A percentile compares a stretch with the other conserved stretches of the same genome.
Evolutionary conservation across 2,329 filamentous ascomycete genomes (phyloP).

Genomic region (Phyllosticta capitalensis): DNA sequence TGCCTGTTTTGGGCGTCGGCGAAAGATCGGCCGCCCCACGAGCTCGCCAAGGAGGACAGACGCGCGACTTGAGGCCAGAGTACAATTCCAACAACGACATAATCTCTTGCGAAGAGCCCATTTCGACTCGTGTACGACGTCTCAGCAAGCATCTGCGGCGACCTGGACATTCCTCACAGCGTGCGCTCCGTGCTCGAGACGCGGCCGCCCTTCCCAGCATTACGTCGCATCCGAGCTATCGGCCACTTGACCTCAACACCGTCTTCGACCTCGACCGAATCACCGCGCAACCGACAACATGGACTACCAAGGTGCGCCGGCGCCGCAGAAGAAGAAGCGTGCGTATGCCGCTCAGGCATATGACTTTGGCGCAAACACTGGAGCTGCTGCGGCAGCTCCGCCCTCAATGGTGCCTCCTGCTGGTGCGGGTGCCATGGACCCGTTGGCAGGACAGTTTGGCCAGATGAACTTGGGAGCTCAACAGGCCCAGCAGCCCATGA

Average conservation of each 20-base stretch:
- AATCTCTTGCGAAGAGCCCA: not conserved
- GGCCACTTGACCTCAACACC: slow-evolving; percentile 7
- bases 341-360: slow-evolving; percentile 92
- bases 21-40: not conserved
- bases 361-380: slow-evolving; percentile 78
- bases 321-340: slow-evolving; percentile 73
- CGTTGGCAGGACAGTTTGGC: slow-evolving; percentile 74
- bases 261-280: not conserved
- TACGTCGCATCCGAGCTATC: slow-evolving; percentile 12
- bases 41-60: slow-evolving; percentile 6
- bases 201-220: slow-evolving; percentile 3
- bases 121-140: not conserved
- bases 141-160: not conserved
- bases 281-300: slow-evolving; percentile 1
- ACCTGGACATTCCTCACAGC: not conserved
- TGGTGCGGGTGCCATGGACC: slow-evolving; percentile 50
- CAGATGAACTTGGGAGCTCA: slow-evolving; percentile 58
- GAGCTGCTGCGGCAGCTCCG: slow-evolving; percentile 35
- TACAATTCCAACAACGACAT: not conserved
- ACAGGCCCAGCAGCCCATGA: slow-evolving; percentile 32
- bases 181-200: not conserved
- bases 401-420: slow-evolving; percentile 41
- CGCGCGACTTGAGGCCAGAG: not conserved
- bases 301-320: slow-evolving; percentile 9
- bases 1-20: slow-evolving; percentile 1